Conservation (phyloP, 2,329 filamentous ascomycete genomes). For the Neonectria punicea region DNA sequence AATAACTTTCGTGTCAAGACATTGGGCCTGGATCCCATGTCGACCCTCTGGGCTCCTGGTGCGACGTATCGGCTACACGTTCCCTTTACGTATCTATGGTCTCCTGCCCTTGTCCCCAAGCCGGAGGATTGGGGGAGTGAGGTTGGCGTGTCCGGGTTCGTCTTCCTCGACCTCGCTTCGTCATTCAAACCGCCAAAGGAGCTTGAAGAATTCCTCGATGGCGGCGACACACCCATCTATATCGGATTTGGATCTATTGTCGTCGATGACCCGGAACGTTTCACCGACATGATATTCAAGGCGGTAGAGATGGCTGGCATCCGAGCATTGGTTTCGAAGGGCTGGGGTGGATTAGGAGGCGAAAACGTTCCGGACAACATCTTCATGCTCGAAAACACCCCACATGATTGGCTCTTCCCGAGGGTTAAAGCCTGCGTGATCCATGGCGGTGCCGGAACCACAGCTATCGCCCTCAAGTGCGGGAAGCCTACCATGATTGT, state of each 20-base stretch:
- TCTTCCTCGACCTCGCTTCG: slow-evolving; percentile 77
- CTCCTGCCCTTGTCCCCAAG: slow-evolving; percentile 72
- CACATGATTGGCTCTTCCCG: slow-evolving; percentile 82
- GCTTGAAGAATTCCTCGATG: slow-evolving; percentile 65
- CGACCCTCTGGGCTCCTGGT: slow-evolving; percentile 80
- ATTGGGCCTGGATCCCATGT: slow-evolving; percentile 77
- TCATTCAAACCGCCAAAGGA: slow-evolving; percentile 67
- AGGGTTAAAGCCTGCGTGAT: slow-evolving; percentile 74
- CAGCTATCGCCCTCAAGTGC: slow-evolving; percentile 77
- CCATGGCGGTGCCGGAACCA: slow-evolving; percentile 82
- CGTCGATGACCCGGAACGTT: slow-evolving; percentile 74
- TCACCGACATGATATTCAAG: slow-evolving; percentile 78
- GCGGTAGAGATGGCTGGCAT: slow-evolving; percentile 74
- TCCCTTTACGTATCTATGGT: slow-evolving; percentile 80
- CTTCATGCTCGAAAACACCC: slow-evolving; percentile 78
- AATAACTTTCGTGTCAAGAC: slow-evolving; percentile 78
- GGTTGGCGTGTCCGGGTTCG: slow-evolving; percentile 81
- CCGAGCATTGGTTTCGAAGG: slow-evolving; percentile 77
- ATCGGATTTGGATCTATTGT: slow-evolving; percentile 83
- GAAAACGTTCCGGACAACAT: slow-evolving; percentile 69
- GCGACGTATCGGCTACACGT: slow-evolving; percentile 78
- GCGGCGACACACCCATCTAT: slow-evolving; percentile 71
- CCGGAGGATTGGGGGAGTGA: slow-evolving; percentile 75
- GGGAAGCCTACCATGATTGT: slow-evolving; percentile 80
- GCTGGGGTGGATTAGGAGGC: slow-evolving; percentile 77